Evolutionary conservation across 2,329 filamentous ascomycete species (phyloP), one percentile per base, ranked within the genome.

Genomic region (Pyrenochaeta sp.): DNA sequence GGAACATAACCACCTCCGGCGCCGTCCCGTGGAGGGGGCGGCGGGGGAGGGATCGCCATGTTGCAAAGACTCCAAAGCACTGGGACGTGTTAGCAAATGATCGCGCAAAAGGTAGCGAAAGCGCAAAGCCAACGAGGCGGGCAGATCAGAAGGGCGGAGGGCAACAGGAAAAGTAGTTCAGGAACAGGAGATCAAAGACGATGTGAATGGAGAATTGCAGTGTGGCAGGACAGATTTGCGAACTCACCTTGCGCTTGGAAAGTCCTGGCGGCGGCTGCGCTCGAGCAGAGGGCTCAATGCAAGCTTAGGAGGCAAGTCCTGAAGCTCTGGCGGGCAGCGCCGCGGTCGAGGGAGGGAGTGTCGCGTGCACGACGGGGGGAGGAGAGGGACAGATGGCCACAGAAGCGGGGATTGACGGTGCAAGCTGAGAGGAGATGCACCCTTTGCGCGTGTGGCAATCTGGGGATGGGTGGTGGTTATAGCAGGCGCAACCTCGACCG

Each of bases 21-120:
- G 10, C 59, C 54, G 5, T 58, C 61, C 37, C 63, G 58, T 7
- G 62, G 63, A 44, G 59, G 64, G 9, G 55, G 51, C 10, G 63
- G 63, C 7, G 60, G 60, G 0, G 61, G 63, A 42, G 54, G 60
- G n/a, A 60, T 60, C 35, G 57, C 51, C 63, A 66, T 66, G 10
- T 37, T 52, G 48, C 36, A 21, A 39, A 40, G 40, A 9, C 23
- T 22, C 36, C 23, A 19, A 21, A 30, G 30, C 24, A 15, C 15
- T 30, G 40, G 11, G 17, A 28, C 22, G 9, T 23, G 36, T 48
- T n/a, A 44, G 39, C 29, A 24, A 19, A 21, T n/a, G n/a, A n/a
- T n/a, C n/a, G n/a, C n/a, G n/a, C n/a, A n/a, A n/a, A n/a, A n/a
- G 11, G 5, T 11, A 10, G 15, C 15, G 30, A 18, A 11, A n/a